phyloP scores from a whole-genome alignment of 2,329 filamentous ascomycete species.

The Dothideomycetes sp. region DNA sequence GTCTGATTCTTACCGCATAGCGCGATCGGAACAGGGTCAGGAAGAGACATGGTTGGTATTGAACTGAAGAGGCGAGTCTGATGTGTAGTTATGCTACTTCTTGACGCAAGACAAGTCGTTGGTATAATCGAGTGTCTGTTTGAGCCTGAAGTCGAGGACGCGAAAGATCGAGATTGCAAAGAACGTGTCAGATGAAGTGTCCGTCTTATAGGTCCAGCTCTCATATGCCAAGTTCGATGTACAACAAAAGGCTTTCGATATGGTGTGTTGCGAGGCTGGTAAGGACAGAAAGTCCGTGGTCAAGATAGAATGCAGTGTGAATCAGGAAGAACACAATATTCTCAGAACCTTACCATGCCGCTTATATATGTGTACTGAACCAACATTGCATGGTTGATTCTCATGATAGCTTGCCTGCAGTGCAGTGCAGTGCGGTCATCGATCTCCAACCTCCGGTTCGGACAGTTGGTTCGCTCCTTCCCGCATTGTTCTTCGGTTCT shows the following conservation, averaged over 20 bases:
- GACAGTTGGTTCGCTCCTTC: constrained; percentile 7
- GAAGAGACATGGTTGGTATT: constrained; percentile 4
- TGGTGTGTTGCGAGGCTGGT: neutral
- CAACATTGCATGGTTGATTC: neutral
- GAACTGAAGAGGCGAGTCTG: no score
- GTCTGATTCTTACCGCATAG: constrained; percentile 8
- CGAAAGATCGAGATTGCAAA: neutral
- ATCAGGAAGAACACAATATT: neutral
- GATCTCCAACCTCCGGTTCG: neutral
- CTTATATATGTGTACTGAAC: no score
- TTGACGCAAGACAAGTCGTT: no score
- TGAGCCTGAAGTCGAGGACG: no score
- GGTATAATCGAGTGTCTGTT: no score
- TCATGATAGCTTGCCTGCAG: neutral
- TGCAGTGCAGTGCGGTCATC: constrained; percentile 7
- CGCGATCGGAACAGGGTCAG: constrained; percentile 4
- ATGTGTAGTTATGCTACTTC: no score
- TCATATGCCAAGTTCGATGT: no score
- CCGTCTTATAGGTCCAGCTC: no score
- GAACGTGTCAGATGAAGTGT: no score
- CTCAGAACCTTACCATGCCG: neutral
- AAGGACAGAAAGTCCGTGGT: neutral
- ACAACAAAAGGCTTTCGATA: no score
- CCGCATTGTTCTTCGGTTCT: no score
- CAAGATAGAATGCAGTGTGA: neutral